Evolutionary conservation across 208 protist genomes (phyloP).

Genomic region (Tritrichomonas musculus): DNA sequence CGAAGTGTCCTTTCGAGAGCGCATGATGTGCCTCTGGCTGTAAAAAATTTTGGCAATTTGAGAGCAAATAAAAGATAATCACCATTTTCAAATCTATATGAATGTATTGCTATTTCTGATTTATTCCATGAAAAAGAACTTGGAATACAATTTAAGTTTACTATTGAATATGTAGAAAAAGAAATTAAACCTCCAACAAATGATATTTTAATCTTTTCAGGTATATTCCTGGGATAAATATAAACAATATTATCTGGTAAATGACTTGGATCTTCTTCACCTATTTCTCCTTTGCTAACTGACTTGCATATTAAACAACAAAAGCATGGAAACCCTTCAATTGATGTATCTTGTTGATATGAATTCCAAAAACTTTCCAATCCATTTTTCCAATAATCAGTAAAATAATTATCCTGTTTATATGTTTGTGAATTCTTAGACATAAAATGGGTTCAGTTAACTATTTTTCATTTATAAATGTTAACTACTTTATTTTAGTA

Average conservation of each 20-base stretch:
- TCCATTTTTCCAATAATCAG: neutral
- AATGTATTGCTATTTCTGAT: neutral
- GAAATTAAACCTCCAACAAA: neutral
- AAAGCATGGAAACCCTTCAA: neutral
- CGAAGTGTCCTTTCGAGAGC: neutral
- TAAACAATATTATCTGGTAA: neutral
- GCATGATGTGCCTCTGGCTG: neutral
- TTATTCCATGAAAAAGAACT: conserved; percentile 8
- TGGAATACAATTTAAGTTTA: neutral
- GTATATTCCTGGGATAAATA: neutral
- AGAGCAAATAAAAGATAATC: neutral
- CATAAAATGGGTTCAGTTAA: too few species aligned
- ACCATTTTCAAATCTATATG: neutral
- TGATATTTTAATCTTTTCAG: neutral
- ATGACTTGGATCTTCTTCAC: conserved; percentile 14
- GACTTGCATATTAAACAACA: neutral
- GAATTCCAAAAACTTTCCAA: neutral
- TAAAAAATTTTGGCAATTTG: neutral
- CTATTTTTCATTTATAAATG: too few species aligned
- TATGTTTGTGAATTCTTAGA: too few species aligned
- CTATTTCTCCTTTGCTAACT: neutral
- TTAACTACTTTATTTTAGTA: too few species aligned
- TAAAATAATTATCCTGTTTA: too few species aligned
- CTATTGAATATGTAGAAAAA: neutral
- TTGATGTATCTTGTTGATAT: neutral